Evolutionary conservation across 805 yeast species (phyloP).

Genomic region (Yamadazyma laniorum): DNA sequence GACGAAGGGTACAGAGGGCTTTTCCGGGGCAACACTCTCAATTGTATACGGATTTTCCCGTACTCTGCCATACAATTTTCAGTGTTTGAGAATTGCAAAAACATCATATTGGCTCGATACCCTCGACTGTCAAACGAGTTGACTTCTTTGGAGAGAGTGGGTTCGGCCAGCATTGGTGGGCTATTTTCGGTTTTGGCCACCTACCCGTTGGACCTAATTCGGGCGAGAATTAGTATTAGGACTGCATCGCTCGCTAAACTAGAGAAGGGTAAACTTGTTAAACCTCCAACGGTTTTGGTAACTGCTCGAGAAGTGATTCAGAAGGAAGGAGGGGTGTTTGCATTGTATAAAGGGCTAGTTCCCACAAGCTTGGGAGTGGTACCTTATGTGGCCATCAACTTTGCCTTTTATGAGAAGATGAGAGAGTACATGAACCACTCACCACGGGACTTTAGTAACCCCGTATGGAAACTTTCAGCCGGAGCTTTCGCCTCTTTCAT

Average conservation of each 20-base stretch:
- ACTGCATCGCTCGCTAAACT: conserved; percentile 66
- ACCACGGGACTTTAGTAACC: conserved; percentile 38
- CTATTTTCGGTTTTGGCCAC: conserved; percentile 75
- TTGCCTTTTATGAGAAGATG: conserved; percentile 81
- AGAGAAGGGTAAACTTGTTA: conserved; percentile 40
- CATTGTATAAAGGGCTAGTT: conserved; percentile 77
- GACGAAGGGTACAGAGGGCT: conserved; percentile 93
- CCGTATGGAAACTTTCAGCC: conserved; percentile 58
- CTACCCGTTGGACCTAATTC: conserved; percentile 86
- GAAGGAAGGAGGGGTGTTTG: conserved; percentile 78
- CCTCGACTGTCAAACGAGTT: conserved; percentile 33
- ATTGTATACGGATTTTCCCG: conserved; percentile 88
- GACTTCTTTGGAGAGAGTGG: conserved; percentile 56
- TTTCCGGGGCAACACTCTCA: conserved; percentile 87
- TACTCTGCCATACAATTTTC: conserved; percentile 93
- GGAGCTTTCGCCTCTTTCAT: conserved; percentile 89
- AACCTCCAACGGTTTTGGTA: conserved; percentile 70
- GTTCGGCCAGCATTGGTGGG: conserved; percentile 83
- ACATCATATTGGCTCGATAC: conserved; percentile 21
- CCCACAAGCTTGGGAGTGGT: conserved; percentile 96
- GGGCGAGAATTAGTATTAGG: conserved; percentile 86
- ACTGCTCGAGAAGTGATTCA: conserved; percentile 58
- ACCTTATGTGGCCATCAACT: conserved; percentile 91
- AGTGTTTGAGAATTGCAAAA: conserved; percentile 68
- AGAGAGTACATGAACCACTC: conserved; percentile 52